These are phyloP conservation scores for Botrytis byssoidea DNA, from an alignment of 2,329 filamentous ascomycete genomes.

Conservation along the genomic window DNA sequence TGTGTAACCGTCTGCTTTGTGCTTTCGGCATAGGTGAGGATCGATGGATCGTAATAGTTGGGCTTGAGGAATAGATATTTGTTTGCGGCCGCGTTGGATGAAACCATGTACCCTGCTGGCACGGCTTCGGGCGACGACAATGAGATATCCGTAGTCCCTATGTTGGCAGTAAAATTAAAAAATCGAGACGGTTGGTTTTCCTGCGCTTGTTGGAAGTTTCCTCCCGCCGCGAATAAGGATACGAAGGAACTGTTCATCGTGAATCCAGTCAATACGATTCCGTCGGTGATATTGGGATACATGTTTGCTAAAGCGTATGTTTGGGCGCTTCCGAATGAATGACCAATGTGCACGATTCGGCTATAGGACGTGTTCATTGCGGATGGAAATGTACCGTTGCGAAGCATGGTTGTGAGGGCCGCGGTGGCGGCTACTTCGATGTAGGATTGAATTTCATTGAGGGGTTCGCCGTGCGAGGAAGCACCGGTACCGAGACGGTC, in stretches of 20 bases:
- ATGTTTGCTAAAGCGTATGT: background rate
- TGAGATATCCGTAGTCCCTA: background rate
- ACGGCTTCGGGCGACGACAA: background rate
- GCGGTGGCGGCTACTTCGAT: constrained; percentile 21
- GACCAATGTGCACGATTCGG: background rate
- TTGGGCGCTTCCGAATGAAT: background rate
- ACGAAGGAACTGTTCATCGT: background rate
- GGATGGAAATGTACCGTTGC: background rate
- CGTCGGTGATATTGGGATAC: background rate
- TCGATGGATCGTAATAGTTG: background rate
- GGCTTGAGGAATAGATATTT: background rate
- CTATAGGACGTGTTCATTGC: background rate
- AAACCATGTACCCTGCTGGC: background rate
- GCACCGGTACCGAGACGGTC: constrained; percentile 26
- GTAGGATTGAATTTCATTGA: constrained; percentile 24
- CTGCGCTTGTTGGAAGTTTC: constrained; percentile 3
- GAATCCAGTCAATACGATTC: background rate
- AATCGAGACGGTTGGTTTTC: background rate
- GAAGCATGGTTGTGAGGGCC: constrained; percentile 18
- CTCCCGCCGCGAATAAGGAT: background rate
- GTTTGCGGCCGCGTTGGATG: background rate
- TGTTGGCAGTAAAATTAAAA: background rate
- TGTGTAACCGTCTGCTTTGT: background rate
- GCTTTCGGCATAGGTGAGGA: background rate
- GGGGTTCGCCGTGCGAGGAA: constrained; percentile 22